Conservation (phyloP, 192 early-diverging fungal species). For the Hyaloraphidium curvatum region DNA sequence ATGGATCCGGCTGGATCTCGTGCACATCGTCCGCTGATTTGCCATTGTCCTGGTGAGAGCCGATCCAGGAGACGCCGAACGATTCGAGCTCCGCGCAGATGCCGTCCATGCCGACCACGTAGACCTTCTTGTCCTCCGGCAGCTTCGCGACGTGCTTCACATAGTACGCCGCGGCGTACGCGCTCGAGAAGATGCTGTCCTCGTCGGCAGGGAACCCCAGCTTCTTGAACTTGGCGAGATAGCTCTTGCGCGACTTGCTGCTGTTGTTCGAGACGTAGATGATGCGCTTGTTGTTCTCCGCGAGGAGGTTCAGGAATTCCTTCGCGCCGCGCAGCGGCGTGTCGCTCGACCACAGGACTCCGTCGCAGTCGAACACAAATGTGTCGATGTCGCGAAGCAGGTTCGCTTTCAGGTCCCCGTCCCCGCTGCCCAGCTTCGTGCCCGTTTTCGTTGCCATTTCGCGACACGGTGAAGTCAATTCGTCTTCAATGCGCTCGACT, state of each 20-base stretch:
- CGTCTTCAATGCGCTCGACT: too few species aligned
- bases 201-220: conserved; percentile 56
- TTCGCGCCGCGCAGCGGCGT: conserved; percentile 40
- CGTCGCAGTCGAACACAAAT: conserved; percentile 95
- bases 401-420: too few species aligned
- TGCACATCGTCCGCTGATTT: conserved; percentile 30
- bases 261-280: conserved; percentile 98
- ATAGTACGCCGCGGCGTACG: conserved; percentile 84
- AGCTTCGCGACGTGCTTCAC: conserved; percentile 61
- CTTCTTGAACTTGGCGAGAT: conserved; percentile 61
- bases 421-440: too few species aligned
- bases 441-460: too few species aligned
- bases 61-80: conserved; percentile 28
- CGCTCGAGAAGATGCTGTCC: conserved; percentile 72
- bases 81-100: conserved; percentile 66
- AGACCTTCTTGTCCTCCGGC: conserved; percentile 73
- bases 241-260: conserved; percentile 61
- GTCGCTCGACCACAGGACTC: conserved; percentile 84
- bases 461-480: too few species aligned
- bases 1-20: conserved; percentile 34
- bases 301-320: conserved; percentile 53
- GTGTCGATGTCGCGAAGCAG: conserved; percentile 76
- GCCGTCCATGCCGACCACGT: conserved; percentile 75
- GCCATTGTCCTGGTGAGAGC: conserved; percentile 21
- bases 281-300: conserved; percentile 62